Base-by-base conservation (phyloP, 169 alveolate genomes). In the Amoebophrya sp. region DNA sequence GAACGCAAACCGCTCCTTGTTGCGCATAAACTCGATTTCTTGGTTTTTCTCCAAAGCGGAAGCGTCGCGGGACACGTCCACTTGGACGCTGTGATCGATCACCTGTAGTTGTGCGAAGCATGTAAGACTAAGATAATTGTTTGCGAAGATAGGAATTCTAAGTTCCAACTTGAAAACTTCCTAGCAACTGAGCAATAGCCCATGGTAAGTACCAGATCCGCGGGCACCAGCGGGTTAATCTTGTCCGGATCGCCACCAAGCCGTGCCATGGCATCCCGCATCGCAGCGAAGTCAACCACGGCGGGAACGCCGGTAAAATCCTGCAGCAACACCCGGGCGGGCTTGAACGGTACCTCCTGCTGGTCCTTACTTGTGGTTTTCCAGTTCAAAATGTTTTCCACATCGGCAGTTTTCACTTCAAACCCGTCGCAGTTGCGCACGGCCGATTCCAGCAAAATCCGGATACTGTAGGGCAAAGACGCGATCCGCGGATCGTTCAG, bases 211-310 rank as follows among this genome's bases (percentile, higher is more conserved):
- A 98, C 99, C 77, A 98, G 94, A 94, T 98, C 99, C 41, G 97
- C 99, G 40, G 99, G 99, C 53, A 97, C 97, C 92, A 97, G 93
- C 32, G 99, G 99, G 95, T 98, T 98, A 89, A 98, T 98, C 90
- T 93, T 90, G 77, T 95, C 93, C 0, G 99, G 98, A 92, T 96
- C 97, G 89, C 98, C 98, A 0, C 99, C 99, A 35, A 98, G 92
- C 77, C 95, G 92, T 89, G 96, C 97, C 94, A 97, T 97, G 40
- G 98, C 98, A 93, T 98, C 99, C 91, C 99, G 97, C 99, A 98
- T 98, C 14, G 99, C 98, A 0, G 99, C 99, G 89, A 98, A 94
- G 93, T 98, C 99, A 32, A 97, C 99, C 66, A 98, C 97, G 53
- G 99, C 98, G 0, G 99, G 99, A 47, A 98, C 99, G n/a, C 99